These are phyloP conservation scores for Zostera marina DNA, from an alignment of 116 monocot species.

Conservation along the genomic window DNA sequence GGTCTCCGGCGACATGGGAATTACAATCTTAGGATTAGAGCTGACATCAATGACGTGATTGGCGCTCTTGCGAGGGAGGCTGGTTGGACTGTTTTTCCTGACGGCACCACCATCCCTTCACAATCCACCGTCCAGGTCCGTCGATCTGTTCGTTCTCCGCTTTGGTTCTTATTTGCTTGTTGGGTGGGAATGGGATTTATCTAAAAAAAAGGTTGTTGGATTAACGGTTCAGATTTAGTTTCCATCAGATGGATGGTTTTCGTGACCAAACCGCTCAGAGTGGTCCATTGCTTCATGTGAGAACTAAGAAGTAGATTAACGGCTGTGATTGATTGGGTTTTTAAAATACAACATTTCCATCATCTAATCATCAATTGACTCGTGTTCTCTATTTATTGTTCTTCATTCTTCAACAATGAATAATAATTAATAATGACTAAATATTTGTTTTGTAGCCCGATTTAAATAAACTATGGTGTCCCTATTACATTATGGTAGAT, in stretches of 20 bases:
- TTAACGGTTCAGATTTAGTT: constrained; percentile 5
- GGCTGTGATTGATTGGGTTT: too few species aligned
- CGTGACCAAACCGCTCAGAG: neutral
- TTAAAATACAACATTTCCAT: too few species aligned
- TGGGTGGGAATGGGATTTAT: neutral
- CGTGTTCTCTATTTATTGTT: too few species aligned
- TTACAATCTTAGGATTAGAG: constrained; percentile 67
- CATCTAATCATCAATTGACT: too few species aligned
- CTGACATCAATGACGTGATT: constrained; percentile 96
- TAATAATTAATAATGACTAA: too few species aligned
- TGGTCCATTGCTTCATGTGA: neutral
- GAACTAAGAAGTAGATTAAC: neutral
- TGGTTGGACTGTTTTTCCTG: constrained; percentile 83
- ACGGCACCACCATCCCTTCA: constrained; percentile 83
- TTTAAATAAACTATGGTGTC: too few species aligned
- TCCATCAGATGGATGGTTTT: neutral
- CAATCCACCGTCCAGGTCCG: constrained; percentile 21
- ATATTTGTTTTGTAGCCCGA: too few species aligned
- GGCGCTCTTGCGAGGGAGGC: constrained; percentile 80
- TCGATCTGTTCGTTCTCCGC: neutral
- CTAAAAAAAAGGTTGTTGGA: neutral
- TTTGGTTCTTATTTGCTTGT: neutral
- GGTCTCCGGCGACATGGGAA: constrained; percentile 86
- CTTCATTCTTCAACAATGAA: too few species aligned
- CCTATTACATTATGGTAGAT: too few species aligned